Percentiles rank a stretch among this genome's conserved stretches.
Evolutionary conservation across 192 early-diverging fungal species (phyloP).

Genomic region (Lunasporangiospora selenospora): DNA sequence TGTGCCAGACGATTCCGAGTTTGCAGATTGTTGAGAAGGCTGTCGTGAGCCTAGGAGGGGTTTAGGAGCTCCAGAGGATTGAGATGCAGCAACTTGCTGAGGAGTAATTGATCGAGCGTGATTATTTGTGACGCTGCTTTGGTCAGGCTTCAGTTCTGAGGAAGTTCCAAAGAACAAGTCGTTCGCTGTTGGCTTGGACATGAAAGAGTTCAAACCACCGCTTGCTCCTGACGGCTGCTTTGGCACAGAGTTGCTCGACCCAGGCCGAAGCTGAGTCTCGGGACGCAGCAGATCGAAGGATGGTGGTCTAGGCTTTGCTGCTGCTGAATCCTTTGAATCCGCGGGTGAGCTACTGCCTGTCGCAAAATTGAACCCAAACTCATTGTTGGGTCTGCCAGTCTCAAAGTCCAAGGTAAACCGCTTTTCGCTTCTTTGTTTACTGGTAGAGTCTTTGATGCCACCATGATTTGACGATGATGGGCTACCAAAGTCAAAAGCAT

Average conservation of each 20-base stretch:
- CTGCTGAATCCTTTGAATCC: not conserved
- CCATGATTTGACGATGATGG: slow-evolving; percentile 2
- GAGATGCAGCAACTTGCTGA: too few species aligned
- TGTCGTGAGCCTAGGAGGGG: slow-evolving; percentile 18
- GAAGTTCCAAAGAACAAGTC: slow-evolving; percentile 35
- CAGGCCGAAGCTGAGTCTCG: not conserved
- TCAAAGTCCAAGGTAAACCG: slow-evolving; percentile 26
- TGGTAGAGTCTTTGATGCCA: slow-evolving; percentile 1
- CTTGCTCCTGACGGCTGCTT: slow-evolving; percentile 19
- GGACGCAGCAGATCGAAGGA: slow-evolving; percentile 6
- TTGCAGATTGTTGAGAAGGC: slow-evolving; percentile 3
- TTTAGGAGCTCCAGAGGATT: not conserved
- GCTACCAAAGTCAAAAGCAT: slow-evolving; percentile 40
- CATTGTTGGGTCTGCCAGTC: slow-evolving; percentile 4
- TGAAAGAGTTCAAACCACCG: not conserved
- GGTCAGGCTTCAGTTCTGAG: slow-evolving; percentile 10
- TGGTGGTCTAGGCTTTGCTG: slow-evolving; percentile 7
- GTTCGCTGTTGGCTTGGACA: slow-evolving; percentile 22
- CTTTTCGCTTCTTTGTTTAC: slow-evolving; percentile 1
- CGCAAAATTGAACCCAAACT: slow-evolving; percentile 31
- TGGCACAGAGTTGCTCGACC: slow-evolving; percentile 4
- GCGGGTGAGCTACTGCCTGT: not conserved
- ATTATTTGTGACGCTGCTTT: too few species aligned
- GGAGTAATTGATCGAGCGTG: too few species aligned
- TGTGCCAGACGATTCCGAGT: slow-evolving; percentile 9